These are phyloP conservation scores for Endocladia muricata DNA, from an alignment of 31 red algal species.

Conservation along the genomic window DNA sequence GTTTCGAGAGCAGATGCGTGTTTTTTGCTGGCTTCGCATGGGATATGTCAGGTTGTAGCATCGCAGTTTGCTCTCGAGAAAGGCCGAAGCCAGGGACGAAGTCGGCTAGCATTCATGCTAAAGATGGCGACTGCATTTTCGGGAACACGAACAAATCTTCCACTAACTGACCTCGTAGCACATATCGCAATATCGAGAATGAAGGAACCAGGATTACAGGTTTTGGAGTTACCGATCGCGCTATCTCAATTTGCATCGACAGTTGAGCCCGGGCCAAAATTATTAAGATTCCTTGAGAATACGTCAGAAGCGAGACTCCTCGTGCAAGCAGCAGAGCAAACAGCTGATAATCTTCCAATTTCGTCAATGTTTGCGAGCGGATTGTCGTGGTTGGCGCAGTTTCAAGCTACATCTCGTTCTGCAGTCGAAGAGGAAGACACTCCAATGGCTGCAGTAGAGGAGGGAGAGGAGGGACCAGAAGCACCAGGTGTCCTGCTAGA, in stretches of 20 bases:
- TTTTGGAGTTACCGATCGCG: no score
- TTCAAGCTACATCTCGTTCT: not conserved
- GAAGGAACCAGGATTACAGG: no score
- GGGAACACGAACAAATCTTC: slow-evolving; percentile 19
- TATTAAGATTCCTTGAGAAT: slow-evolving; percentile 31
- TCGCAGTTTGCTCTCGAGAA: slow-evolving; percentile 21
- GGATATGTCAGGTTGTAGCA: slow-evolving; percentile 45
- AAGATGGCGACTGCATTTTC: slow-evolving; percentile 31
- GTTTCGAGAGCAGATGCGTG: slow-evolving; percentile 3
- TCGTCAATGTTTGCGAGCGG: slow-evolving; percentile 63
- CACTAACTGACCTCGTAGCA: slow-evolving; percentile 43
- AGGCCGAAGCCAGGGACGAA: not conserved
- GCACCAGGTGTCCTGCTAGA: not conserved
- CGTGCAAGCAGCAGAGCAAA: slow-evolving; percentile 27
- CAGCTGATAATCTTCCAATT: slow-evolving; percentile 27
- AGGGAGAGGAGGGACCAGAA: not conserved
- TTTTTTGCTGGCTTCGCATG: slow-evolving; percentile 42
- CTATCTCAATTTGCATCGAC: not conserved
- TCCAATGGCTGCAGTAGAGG: not conserved
- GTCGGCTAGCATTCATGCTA: slow-evolving; percentile 34
- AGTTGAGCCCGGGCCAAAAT: slow-evolving; percentile 24
- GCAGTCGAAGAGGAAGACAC: not conserved
- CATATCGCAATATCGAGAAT: not conserved
- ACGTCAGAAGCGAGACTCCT: slow-evolving; percentile 24
- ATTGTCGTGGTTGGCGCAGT: slow-evolving; percentile 33